These are phyloP conservation scores for Geoglossum cookeanum DNA, from an alignment of 2,329 filamentous ascomycete species.

Conservation along the genomic window DNA sequence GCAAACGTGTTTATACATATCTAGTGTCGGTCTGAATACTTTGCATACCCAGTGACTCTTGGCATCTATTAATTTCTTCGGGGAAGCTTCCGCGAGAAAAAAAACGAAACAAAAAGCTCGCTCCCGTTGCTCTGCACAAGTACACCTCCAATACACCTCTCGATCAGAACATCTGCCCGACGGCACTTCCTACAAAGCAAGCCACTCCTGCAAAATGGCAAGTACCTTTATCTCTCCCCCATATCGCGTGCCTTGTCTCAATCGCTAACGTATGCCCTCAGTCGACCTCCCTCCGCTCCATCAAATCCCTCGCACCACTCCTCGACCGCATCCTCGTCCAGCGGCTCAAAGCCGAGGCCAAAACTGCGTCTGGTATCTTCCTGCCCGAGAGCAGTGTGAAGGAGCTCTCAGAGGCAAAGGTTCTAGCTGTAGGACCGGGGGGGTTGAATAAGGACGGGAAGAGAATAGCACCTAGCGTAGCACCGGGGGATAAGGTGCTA, in stretches of 20 bases:
- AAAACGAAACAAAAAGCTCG: neutral
- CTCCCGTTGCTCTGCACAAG: neutral
- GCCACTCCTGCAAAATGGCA: neutral
- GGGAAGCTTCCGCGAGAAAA: neutral
- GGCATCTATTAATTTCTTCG: conserved; percentile 2
- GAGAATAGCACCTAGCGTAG: conserved; percentile 66
- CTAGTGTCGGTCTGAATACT: neutral
- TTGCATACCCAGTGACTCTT: neutral
- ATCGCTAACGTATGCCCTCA: neutral
- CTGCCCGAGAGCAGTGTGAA: conserved; percentile 93
- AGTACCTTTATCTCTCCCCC: neutral
- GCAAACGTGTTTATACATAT: too few relatives aligned
- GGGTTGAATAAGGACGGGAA: conserved; percentile 75
- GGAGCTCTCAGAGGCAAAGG: conserved; percentile 95
- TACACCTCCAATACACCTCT: neutral
- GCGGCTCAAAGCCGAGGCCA: conserved; percentile 90
- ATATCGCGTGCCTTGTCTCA: neutral
- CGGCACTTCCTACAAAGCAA: neutral
- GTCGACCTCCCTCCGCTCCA: conserved; percentile 57
- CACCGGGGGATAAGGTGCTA: conserved; percentile 75
- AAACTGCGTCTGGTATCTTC: conserved; percentile 94
- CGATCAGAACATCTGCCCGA: neutral
- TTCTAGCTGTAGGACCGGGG: conserved; percentile 86
- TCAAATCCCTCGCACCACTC: conserved; percentile 86
- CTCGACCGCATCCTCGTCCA: conserved; percentile 97